These are phyloP conservation scores for Dendrocalamus sinicus DNA, from an alignment of 176 grass and related monocot species.

Conservation along the genomic window DNA sequence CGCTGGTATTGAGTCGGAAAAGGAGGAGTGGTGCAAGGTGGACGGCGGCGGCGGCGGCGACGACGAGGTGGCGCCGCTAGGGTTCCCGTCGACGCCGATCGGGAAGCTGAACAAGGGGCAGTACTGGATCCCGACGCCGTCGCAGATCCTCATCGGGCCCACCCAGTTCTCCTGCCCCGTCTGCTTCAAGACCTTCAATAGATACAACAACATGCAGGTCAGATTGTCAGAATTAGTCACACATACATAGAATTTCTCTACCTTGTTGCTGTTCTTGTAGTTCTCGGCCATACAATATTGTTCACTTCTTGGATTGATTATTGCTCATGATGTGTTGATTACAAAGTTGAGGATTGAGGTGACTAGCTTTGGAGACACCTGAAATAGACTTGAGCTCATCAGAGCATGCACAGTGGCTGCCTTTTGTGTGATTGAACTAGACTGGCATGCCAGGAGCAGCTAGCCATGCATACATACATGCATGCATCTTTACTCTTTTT, in stretches of 20 bases:
- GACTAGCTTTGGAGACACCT: slow-evolving; percentile 29
- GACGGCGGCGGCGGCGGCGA: slow-evolving; percentile 34
- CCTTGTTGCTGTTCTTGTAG: not conserved
- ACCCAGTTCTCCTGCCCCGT: slow-evolving; percentile 99
- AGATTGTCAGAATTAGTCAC: slow-evolving; percentile 46
- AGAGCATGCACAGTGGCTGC: slow-evolving; percentile 51
- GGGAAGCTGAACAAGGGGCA: slow-evolving; percentile 98
- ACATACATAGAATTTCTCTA: not conserved
- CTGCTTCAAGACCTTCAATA: slow-evolving; percentile 95
- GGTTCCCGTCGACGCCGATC: slow-evolving; percentile 78
- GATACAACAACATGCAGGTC: slow-evolving; percentile 99
- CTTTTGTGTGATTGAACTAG: slow-evolving; percentile 99
- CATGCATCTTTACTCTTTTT: slow-evolving; percentile 74
- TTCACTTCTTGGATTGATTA: slow-evolving; percentile 30
- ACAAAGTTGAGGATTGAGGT: not conserved
- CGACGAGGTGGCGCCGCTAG: slow-evolving; percentile 66
- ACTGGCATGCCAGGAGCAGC: slow-evolving; percentile 71
- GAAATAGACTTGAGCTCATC: slow-evolving; percentile 45
- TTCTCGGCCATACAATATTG: not conserved
- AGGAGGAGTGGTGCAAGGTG: slow-evolving; percentile 53
- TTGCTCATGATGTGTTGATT: slow-evolving; percentile 31
- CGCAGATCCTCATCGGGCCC: slow-evolving; percentile 95
- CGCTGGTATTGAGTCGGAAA: slow-evolving; percentile 27
- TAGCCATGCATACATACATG: slow-evolving; percentile 43
- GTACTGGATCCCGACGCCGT: slow-evolving; percentile 98